Evolutionary conservation across 768 basidiomycete genomes (phyloP).

Genomic region (Botryobasidium botryosum): DNA sequence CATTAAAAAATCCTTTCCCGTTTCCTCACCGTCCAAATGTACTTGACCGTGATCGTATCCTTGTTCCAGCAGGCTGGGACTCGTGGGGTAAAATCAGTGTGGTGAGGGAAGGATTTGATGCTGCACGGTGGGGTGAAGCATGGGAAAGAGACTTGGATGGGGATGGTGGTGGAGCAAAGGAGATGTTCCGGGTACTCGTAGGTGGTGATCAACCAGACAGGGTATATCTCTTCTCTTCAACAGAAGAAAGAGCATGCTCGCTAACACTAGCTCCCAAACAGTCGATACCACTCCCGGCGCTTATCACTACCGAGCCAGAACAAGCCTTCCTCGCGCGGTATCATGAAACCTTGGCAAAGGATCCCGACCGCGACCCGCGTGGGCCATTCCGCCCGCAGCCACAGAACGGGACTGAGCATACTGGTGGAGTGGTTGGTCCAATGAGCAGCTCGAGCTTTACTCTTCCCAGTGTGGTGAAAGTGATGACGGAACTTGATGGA

Average conservation of each 20-base stretch:
- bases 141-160: constrained; percentile 52
- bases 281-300: constrained; percentile 50
- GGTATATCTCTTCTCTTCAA: constrained; percentile 26
- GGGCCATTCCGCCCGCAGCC: constrained; percentile 59
- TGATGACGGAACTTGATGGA: constrained; percentile 75
- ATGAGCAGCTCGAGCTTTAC: constrained; percentile 75
- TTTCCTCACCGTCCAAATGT: constrained; percentile 81
- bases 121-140: constrained; percentile 58
- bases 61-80: constrained; percentile 95
- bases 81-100: constrained; percentile 93
- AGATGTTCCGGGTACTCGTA: constrained; percentile 52
- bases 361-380: constrained; percentile 77
- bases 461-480: constrained; percentile 76
- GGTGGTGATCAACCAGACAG: constrained; percentile 52
- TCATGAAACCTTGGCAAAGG: constrained; percentile 82
- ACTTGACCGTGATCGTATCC: constrained; percentile 78
- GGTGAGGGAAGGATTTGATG: constrained; percentile 81
- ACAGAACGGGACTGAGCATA: constrained; percentile 25
- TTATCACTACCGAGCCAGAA: constrained; percentile 72
- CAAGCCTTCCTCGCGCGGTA: constrained; percentile 83
- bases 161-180: constrained; percentile 38
- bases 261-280: constrained; percentile 16
- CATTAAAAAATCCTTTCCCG: constrained; percentile 64
- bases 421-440: constrained; percentile 72
- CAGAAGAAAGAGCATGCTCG: neutral